Evolutionary conservation across 768 basidiomycete genomes (phyloP), one percentile per base, ranked within the genome.

Genomic region (Rhodotorula kratochvilovae): DNA sequence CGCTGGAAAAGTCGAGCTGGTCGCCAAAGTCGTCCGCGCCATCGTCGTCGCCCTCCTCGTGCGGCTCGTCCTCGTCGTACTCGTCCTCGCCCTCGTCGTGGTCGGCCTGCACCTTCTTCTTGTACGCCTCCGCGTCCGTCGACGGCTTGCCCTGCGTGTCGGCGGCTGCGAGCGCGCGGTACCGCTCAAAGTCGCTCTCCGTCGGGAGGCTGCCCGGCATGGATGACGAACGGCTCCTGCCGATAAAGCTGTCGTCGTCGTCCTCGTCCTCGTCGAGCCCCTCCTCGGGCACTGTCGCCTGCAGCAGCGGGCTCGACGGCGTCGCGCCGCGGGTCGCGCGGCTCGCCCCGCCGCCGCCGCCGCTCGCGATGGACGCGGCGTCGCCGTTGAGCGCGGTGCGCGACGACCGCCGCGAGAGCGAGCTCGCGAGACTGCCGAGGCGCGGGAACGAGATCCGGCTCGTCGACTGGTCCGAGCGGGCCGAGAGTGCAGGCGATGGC

Each of bases 401-500:
- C 27, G 73, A 62, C 6, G 66, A 61, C 12, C 68, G 50, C 31
- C 62, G 68, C 11, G 74, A 75, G 48, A 73, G 56, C 73, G 48
- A 77, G 66, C 79, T 76, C 12, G 81, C 76, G 54, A 82, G 75
- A 62, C 78, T 81, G 16, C 80, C 77, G 36, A 81, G 76, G 17
- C 66, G 68, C 3, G 67, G 55, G 55, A 81, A 79, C 55, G 78
- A 76, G 35, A 82, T 76, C 11, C 82, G 77, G 48, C 79, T 77
- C 2, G 90, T 90, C 36, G 67, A 69, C 61, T 66, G 60, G 76
- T 97, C 95, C 3, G 94, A 97, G 3, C 91, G 87, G 5, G 95
- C 96, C 66, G 92, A 94, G 46, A 99, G 85, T 0, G 95, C 89
- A 0, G 96, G 96, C 1, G 94, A 97, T 6, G 91, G 91, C 13